Conservation (phyloP, 2,329 filamentous ascomycete species). For the Rhytidhysteron rufulum region DNA sequence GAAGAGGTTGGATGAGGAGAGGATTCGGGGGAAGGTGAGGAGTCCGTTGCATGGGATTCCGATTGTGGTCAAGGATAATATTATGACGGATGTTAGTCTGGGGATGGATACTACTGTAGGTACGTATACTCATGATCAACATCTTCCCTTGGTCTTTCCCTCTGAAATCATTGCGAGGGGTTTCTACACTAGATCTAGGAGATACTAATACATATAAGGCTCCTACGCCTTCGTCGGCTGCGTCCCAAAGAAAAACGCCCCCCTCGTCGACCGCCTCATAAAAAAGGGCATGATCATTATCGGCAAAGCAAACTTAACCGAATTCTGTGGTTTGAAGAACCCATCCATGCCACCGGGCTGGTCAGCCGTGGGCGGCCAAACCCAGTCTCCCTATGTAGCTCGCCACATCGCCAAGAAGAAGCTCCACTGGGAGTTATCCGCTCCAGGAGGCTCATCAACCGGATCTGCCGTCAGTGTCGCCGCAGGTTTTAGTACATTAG, state of each 20-base stretch:
- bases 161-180: constrained; percentile 1
- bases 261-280: constrained; percentile 34
- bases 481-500: constrained; percentile 39
- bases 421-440: constrained; percentile 34
- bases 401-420: constrained; percentile 35
- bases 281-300: constrained; percentile 40
- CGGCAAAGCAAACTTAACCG: constrained; percentile 41
- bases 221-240: constrained; percentile 37
- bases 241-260: constrained; percentile 33
- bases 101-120: constrained; percentile 42
- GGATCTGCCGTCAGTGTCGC: constrained; percentile 38
- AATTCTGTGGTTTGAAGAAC: constrained; percentile 35
- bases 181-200: neutral
- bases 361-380: constrained; percentile 38
- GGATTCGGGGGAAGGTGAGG: constrained; percentile 31
- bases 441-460: constrained; percentile 32
- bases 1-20: constrained; percentile 37
- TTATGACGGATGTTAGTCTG: constrained; percentile 34
- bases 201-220: constrained; percentile 11
- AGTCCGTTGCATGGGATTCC: constrained; percentile 42
- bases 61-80: constrained; percentile 41
- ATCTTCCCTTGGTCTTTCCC: constrained; percentile 6
- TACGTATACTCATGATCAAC: constrained; percentile 8
- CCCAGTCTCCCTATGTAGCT: constrained; percentile 35
- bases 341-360: constrained; percentile 37